Evolutionary conservation across 2,329 filamentous ascomycete species (phyloP).

Genomic region (Pseudogymnoascus sp.): DNA sequence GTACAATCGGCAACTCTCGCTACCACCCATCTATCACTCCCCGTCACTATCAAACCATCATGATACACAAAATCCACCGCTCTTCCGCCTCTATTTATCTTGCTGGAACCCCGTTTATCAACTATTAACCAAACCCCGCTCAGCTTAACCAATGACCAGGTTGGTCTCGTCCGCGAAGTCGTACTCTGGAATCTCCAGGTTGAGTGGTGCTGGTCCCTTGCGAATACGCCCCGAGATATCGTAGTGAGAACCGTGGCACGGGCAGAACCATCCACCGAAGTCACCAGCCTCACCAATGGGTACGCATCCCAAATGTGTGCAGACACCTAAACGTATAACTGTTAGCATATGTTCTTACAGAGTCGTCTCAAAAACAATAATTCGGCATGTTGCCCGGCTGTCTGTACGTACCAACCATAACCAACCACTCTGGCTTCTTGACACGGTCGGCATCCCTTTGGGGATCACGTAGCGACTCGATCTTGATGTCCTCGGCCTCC

Average conservation of each 20-base stretch:
- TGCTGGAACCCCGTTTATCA: constrained; percentile 19
- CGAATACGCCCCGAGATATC: constrained; percentile 98
- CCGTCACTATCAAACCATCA: constrained; percentile 12
- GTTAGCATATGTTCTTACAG: constrained; percentile 21
- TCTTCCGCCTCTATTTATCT: constrained; percentile 27
- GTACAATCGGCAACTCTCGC: constrained; percentile 12
- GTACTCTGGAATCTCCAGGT: constrained; percentile 90
- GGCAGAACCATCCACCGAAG: constrained; percentile 99
- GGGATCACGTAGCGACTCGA: constrained; percentile 80
- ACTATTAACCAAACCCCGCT: constrained; percentile 9
- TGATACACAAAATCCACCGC: constrained; percentile 13
- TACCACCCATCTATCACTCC: constrained; percentile 10
- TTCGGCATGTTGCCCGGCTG: neutral
- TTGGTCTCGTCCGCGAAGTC: constrained; percentile 85
- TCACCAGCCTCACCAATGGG: constrained; percentile 98
- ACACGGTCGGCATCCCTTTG: constrained; percentile 87
- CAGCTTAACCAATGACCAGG: constrained; percentile 81
- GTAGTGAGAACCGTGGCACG: constrained; percentile 99
- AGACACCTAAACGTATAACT: constrained; percentile 61
- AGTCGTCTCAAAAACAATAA: neutral
- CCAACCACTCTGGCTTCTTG: constrained; percentile 96
- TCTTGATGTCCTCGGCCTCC: constrained; percentile 83
- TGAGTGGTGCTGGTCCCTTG: constrained; percentile 93
- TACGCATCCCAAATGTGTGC: constrained; percentile 98
- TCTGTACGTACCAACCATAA: constrained; percentile 75